Base-by-base conservation (phyloP, 2,329 filamentous ascomycete species). In the Tolypocladium endophyticum region DNA sequence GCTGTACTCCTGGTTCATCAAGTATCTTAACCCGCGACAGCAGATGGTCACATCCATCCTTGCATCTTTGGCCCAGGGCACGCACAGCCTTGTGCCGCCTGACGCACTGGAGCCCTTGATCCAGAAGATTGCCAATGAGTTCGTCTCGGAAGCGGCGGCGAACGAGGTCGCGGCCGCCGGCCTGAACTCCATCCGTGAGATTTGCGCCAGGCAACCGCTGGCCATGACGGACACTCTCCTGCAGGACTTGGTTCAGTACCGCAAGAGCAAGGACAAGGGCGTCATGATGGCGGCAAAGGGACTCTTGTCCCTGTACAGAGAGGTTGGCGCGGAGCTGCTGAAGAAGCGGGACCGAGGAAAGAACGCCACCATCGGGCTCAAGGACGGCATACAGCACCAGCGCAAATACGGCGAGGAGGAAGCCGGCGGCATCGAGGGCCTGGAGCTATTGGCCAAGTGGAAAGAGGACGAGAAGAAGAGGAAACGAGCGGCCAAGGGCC, bases 271-370 rank as follows among this genome's bases (percentile, higher is more conserved):
- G 72, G 94, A 99, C 71, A 99, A 97, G 79, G 92, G 93, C 61
- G 90, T 94, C n/a, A 92, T 96, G 84, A 97, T 99, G 94, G 94
- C 94, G 9, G 92, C 93, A 18, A 93, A 94, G 72, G 93, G 94
- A 64, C 79, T 99, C 8, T 79, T 99, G 50, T 91, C 90, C 30
- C 80, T 99, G 7, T 99, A 96, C 77, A 82, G 94, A 66, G 92
- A 97, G 70, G 89, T 96, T 18, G 92, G 88, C 41, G 90, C 94
- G 0, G 90, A 96, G 65, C 83, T 97, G 76, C 78, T 99, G 61
- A 88, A 88, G 74, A 95, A 91, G 79, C 86, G 89, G 69, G 94
- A 97, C 71, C 85, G 94, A 67, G 94, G 94, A 68, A 96, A 96
- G 77, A 87, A 92, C 58, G 94, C 94, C 16, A 86, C 90, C 0